Conservation (phyloP, 768 basidiomycete genomes). For the Leucosporidium scottii region DNA sequence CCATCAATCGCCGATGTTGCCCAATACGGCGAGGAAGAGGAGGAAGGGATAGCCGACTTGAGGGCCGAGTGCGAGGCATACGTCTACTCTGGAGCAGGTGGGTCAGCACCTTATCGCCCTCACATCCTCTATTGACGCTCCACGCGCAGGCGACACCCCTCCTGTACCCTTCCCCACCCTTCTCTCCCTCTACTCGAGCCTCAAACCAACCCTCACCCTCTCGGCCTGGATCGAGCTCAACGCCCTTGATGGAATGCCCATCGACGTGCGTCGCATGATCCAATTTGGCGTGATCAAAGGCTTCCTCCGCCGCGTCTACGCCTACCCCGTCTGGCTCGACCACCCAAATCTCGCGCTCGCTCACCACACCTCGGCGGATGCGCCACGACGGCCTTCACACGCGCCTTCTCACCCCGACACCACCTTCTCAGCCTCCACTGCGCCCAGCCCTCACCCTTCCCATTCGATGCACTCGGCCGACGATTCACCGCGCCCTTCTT, state of each 20-base stretch:
- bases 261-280: constrained; percentile 88
- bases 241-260: constrained; percentile 61
- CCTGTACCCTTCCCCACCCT: constrained; percentile 78
- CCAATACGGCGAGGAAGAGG: constrained; percentile 42
- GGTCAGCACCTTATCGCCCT: no score
- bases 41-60: constrained; percentile 58
- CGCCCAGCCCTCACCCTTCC: constrained; percentile 2
- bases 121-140: neutral
- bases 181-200: constrained; percentile 73
- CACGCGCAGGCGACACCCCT: constrained; percentile 44
- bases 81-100: constrained; percentile 49
- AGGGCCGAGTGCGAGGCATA: constrained; percentile 87
- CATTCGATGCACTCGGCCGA: neutral
- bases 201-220: constrained; percentile 75
- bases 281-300: constrained; percentile 99
- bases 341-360: constrained; percentile 27
- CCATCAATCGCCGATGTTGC: constrained; percentile 82
- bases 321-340: constrained; percentile 68
- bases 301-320: constrained; percentile 83
- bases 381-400: neutral
- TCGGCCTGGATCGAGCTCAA: constrained; percentile 80
- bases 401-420: constrained; percentile 12
- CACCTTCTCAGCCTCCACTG: neutral
- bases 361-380: constrained; percentile 27
- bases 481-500: neutral